A percentile compares a stretch with the other conserved stretches of the same genome.
These are phyloP conservation scores for Penicillium hordei DNA, from an alignment of 2,329 filamentous ascomycete species.

Conservation along the genomic window DNA sequence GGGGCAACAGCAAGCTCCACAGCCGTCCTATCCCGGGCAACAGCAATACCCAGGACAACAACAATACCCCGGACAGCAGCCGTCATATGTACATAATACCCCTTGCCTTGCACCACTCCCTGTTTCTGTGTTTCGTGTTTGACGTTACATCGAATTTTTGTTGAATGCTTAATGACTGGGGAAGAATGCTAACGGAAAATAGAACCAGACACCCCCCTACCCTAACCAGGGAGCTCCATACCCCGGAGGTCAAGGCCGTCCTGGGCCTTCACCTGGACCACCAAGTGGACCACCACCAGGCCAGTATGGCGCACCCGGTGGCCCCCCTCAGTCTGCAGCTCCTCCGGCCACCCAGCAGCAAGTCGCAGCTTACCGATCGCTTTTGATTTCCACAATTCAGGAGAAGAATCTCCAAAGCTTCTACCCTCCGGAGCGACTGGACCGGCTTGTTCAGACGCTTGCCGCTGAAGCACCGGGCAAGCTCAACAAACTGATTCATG, in stretches of 20 bases:
- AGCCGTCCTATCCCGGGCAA: constrained; percentile 31
- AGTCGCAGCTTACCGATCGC: constrained; percentile 56
- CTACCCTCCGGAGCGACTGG: constrained; percentile 55
- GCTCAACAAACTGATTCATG: constrained; percentile 56
- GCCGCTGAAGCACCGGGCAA: constrained; percentile 40
- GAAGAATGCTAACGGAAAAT: constrained; percentile 11
- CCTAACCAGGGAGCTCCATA: constrained; percentile 37
- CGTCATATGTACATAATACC: constrained; percentile 28
- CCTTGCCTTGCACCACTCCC: constrained; percentile 4
- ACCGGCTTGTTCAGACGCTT: constrained; percentile 34
- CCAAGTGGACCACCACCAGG: constrained; percentile 25
- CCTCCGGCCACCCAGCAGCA: constrained; percentile 51
- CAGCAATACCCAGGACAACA: constrained; percentile 23
- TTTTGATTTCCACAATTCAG: constrained; percentile 57
- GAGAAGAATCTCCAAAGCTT: constrained; percentile 61
- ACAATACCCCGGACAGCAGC: constrained; percentile 17
- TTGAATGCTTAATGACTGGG: neutral
- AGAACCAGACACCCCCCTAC: constrained; percentile 22
- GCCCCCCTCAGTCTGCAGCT: constrained; percentile 24
- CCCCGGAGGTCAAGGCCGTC: constrained; percentile 25
- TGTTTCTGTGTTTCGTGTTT: constrained; percentile 6
- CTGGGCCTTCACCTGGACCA: constrained; percentile 28
- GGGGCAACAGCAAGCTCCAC: constrained; percentile 9
- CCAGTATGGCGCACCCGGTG: constrained; percentile 33
- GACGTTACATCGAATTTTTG: neutral